Conservation (phyloP, 495 filamentous ascomycete genomes). For the Penicillium bovifimosum region DNA sequence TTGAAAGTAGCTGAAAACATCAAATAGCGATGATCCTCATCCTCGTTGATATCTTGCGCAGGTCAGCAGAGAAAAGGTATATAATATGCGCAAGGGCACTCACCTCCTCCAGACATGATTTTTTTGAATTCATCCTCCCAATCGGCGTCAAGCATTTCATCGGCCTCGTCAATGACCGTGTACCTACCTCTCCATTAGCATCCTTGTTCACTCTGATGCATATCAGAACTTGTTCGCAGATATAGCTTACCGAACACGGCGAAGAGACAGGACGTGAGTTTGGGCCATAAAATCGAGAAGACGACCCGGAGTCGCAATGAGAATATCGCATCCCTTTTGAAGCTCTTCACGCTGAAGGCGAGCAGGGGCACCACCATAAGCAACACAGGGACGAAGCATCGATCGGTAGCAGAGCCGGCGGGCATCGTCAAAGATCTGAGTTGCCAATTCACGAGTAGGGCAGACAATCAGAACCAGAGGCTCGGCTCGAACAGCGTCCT, state of each 20-base stretch:
- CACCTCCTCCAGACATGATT: conserved; percentile 75
- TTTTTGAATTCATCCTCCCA: conserved; percentile 66
- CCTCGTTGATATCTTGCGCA: conserved; percentile 58
- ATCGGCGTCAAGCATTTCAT: conserved; percentile 75
- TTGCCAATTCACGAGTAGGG: conserved; percentile 82
- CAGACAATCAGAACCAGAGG: conserved; percentile 81
- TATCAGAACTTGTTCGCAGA: conserved; percentile 4
- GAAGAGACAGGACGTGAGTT: conserved; percentile 59
- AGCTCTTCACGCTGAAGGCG: conserved; percentile 64
- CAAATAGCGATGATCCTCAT: conserved; percentile 76
- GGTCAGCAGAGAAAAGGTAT: conserved; percentile 16
- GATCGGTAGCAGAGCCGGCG: conserved; percentile 88
- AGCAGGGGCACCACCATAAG: conserved; percentile 77
- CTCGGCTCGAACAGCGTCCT: conserved; percentile 59
- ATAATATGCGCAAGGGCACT: conserved; percentile 14
- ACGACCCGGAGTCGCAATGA: conserved; percentile 84
- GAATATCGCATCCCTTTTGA: conserved; percentile 76
- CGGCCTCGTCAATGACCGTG: conserved; percentile 91
- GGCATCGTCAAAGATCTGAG: conserved; percentile 91
- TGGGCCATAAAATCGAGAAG: conserved; percentile 75
- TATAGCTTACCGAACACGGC: conserved; percentile 60
- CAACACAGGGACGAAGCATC: conserved; percentile 87
- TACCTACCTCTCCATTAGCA: conserved; percentile 41
- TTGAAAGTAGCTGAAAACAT: conserved; percentile 96
- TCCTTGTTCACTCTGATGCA: neutral